Conservation (phyloP, 805 yeast species). For the Brettanomyces nanus region DNA sequence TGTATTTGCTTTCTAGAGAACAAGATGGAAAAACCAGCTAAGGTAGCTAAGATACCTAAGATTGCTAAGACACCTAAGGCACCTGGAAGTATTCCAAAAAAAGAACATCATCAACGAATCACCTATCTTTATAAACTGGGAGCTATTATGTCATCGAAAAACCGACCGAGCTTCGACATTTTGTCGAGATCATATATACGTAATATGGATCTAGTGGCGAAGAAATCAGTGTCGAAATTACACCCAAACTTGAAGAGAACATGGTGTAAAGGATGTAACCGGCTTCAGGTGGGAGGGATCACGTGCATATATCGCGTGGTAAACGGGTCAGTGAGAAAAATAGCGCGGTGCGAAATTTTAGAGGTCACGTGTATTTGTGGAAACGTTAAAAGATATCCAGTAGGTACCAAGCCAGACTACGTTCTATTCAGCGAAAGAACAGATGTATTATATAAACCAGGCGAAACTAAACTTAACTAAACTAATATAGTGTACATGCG, state of each 20-base stretch:
- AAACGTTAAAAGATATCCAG: constrained; percentile 45
- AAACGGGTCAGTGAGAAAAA: constrained; percentile 31
- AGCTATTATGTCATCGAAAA: constrained; percentile 24
- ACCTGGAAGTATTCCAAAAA: constrained; percentile 39
- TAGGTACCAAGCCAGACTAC: constrained; percentile 48
- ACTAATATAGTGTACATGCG: constrained; percentile 3
- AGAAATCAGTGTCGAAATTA: constrained; percentile 57
- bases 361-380: constrained; percentile 50
- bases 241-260: constrained; percentile 61
- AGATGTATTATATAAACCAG: constrained; percentile 16
- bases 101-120: constrained; percentile 52
- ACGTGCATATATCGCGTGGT: constrained; percentile 31
- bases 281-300: constrained; percentile 41
- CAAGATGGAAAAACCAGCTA: background rate
- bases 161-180: constrained; percentile 20
- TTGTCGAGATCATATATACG: constrained; percentile 51
- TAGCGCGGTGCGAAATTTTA: constrained; percentile 36
- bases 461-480: too few relatives aligned
- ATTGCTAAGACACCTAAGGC: constrained; percentile 12
- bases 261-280: constrained; percentile 59
- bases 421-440: constrained; percentile 36
- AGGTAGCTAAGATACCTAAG: constrained; percentile 1
- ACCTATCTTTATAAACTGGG: constrained; percentile 55
- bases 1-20: too few relatives aligned
- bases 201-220: constrained; percentile 52